Base-by-base conservation (phyloP, 352 stramenopile species). In the Globisporangium sylvaticum region DNA sequence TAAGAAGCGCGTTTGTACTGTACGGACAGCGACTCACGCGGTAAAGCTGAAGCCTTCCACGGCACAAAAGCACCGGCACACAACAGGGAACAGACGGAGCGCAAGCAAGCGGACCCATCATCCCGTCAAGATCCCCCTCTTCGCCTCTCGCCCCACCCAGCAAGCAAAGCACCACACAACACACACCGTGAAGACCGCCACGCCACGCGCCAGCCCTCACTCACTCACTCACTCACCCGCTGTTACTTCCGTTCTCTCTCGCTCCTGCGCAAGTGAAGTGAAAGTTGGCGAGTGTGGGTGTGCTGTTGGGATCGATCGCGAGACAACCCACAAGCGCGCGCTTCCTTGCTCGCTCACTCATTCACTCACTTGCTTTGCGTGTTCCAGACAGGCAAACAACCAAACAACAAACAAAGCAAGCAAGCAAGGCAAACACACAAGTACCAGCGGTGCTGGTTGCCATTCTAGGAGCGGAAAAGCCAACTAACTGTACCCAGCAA, bases 191-290 rank as follows among this genome's bases (percentile, higher is more conserved):
- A 39, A 39, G 34, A 39, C 34, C 32, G 34, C 34, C 34, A 39
- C 34, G 34, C 34, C 34, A 39, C 34, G 34, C 34, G 34, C 34
- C 34, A 39, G 10, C 34, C 34, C 9, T n/a, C n/a, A n/a, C n/a
- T n/a, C n/a, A n/a, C n/a, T n/a, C n/a, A n/a, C n/a, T n/a, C n/a
- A n/a, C n/a, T n/a, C n/a, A n/a, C n/a, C 10, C 10, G 2, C 4
- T 39, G 34, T 29, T 44, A 67, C 62, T 67, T 67, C 29, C 25
- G 14, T 67, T 67, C 52, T 67, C 62, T 42, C 62, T 56, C 52
- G 18, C 62, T 55, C 50, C 53, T 31, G 52, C 52, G 50, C 62
- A 67, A 34, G 34, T 27, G 31, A 24, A n/a, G 48, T 14, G 50
- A 24, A 22, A 32, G 27, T 37, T 24, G 29, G 37, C 18, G 32